These are phyloP conservation scores for Pichia sp. DNA, from an alignment of 1,139 yeast genomes.

Conservation along the genomic window DNA sequence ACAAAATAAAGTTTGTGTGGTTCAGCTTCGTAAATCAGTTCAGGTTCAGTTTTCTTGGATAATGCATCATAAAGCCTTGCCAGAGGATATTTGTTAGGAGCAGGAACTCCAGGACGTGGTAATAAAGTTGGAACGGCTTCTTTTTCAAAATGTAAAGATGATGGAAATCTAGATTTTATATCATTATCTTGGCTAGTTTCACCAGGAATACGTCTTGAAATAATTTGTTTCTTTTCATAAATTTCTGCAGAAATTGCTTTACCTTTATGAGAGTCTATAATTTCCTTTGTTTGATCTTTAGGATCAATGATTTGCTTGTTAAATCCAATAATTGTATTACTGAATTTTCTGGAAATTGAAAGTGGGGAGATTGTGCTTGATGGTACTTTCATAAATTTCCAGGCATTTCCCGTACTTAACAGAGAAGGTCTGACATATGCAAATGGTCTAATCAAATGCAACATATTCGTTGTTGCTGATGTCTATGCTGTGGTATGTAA, in stretches of 20 bases:
- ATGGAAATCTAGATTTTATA: slow-evolving; percentile 47
- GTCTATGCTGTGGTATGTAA: too few relatives aligned
- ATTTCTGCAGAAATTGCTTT: slow-evolving; percentile 20
- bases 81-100: slow-evolving; percentile 52
- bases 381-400: too few relatives aligned
- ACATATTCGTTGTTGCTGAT: neutral
- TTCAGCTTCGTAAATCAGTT: slow-evolving; percentile 75
- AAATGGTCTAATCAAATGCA: slow-evolving; percentile 5
- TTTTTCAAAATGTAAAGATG: slow-evolving; percentile 55
- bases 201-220: slow-evolving; percentile 48
- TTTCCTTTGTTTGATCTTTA: neutral
- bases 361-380: neutral
- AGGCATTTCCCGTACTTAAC: neutral
- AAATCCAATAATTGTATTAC: neutral
- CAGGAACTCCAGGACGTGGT: slow-evolving; percentile 73
- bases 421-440: neutral
- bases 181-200: slow-evolving; percentile 47
- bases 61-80: slow-evolving; percentile 60
- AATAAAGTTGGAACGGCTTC: slow-evolving; percentile 63
- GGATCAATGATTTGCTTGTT: neutral
- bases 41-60: slow-evolving; percentile 54
- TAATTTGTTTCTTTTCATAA: slow-evolving; percentile 23
- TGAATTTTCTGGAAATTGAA: neutral
- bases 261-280: slow-evolving; percentile 7
- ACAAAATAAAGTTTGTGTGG: slow-evolving; percentile 74